Evolutionary conservation across 2,329 filamentous ascomycete genomes (phyloP), one percentile per base, ranked within the genome.

Genomic region (Emergomyces pasteurianus): DNA sequence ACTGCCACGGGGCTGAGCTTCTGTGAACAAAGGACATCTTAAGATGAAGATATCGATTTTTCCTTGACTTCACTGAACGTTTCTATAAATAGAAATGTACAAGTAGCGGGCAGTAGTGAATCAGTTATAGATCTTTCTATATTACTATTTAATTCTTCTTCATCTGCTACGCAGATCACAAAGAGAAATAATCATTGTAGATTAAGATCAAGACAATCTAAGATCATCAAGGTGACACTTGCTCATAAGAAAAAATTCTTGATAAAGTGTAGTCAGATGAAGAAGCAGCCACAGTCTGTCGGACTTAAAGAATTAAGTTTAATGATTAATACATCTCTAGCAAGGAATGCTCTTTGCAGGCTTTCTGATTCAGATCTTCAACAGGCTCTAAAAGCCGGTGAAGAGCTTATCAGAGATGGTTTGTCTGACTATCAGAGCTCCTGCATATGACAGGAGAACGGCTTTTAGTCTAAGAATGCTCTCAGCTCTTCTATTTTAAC

Each of bases 281-380:
- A 31, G 18, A 42, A 38, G 38, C 42, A 58, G 56, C 56, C 26
- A 57, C 34, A 4, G 21, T n/a, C n/a, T n/a, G n/a, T n/a, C n/a
- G n/a, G n/a, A n/a, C n/a, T n/a, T n/a, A n/a, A n/a, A n/a, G n/a
- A n/a, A n/a, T n/a, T n/a, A n/a, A n/a, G n/a, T n/a, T n/a, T n/a
- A n/a, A n/a, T n/a, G n/a, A n/a, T n/a, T 40, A 7, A n/a, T 46
- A n/a, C n/a, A n/a, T n/a, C n/a, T n/a, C n/a, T n/a, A n/a, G n/a
- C n/a, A n/a, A n/a, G n/a, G n/a, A n/a, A n/a, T n/a, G n/a, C n/a
- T n/a, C n/a, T n/a, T n/a, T n/a, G n/a, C n/a, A n/a, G n/a, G n/a
- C n/a, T n/a, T 58, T 58, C 38, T 58, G 42, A 58, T 47, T 5
- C 42, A 49, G 42, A 28, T 58, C 56, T 58, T 58, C 26, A 58